phyloP scores from a whole-genome alignment of 2,329 filamentous ascomycete genomes.

The Ophidiomyces ophidiicola region DNA sequence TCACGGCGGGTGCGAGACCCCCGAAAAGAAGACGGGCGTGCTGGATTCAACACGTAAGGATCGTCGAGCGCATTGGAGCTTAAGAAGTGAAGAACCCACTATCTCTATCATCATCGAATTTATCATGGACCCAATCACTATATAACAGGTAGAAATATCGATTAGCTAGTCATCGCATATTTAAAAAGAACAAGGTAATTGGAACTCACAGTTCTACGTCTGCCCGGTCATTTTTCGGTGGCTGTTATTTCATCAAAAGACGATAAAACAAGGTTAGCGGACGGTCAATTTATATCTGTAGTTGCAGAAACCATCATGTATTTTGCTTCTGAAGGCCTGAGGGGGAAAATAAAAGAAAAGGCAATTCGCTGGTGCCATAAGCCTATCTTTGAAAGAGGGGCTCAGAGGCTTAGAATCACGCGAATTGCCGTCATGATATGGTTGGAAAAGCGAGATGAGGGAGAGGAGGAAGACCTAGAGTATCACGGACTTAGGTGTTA shows the following conservation, averaged over 20 bases:
- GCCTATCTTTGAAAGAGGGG: background rate
- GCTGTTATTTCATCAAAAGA: conserved; percentile 29
- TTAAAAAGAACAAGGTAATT: background rate
- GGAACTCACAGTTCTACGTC: conserved; percentile 36
- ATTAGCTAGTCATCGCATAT: background rate
- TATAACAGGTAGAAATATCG: background rate
- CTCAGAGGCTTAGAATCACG: background rate
- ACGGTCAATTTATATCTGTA: conserved; percentile 22
- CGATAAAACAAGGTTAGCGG: conserved; percentile 34
- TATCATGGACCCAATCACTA: conserved; percentile 91
- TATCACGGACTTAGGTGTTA: conserved; percentile 9
- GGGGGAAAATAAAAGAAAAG: conserved; percentile 4
- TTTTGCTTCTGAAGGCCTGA: too few relatives aligned
- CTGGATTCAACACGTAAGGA: conserved; percentile 12
- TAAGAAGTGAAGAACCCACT: conserved; percentile 26
- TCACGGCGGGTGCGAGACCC: conserved; percentile 6
- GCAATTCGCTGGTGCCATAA: conserved; percentile 6
- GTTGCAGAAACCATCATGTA: conserved; percentile 13
- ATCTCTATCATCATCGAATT: conserved; percentile 62
- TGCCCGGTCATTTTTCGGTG: conserved; percentile 34
- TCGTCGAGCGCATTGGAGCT: conserved; percentile 9
- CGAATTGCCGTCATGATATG: conserved; percentile 21
- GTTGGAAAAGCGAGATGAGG: conserved; percentile 27
- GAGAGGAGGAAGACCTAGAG: conserved; percentile 36
- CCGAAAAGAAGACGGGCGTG: conserved; percentile 9